A percentile compares a stretch with the other conserved stretches of the same genome.
These are phyloP conservation scores for Pseudopithomyces maydicus DNA, from an alignment of 2,329 filamentous ascomycete species.

Conservation along the genomic window DNA sequence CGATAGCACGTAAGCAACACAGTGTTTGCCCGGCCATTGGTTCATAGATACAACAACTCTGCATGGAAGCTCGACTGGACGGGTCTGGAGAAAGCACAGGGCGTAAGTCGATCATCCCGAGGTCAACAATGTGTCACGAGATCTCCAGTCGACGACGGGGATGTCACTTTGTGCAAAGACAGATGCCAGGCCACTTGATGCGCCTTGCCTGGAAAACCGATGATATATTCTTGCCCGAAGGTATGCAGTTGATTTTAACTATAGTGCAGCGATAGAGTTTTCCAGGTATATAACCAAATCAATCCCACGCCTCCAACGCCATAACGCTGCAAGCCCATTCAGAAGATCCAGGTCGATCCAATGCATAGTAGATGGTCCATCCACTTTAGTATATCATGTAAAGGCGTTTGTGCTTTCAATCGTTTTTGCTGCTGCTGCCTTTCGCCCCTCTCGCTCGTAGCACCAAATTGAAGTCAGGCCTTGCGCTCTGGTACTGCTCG, in stretches of 20 bases:
- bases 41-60: background rate
- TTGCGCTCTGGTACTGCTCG: conserved; percentile 39
- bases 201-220: background rate
- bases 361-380: conserved; percentile 5
- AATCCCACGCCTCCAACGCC: conserved; percentile 3
- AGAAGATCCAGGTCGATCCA: conserved; percentile 1
- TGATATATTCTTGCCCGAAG: background rate
- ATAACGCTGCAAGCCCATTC: conserved; percentile 15
- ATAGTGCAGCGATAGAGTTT: conserved; percentile 1
- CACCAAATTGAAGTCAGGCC: conserved; percentile 35
- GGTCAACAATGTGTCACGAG: background rate
- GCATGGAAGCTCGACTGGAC: background rate
- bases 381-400: background rate
- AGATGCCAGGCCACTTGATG: background rate
- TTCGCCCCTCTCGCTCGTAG: conserved; percentile 34
- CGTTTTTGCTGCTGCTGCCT: conserved; percentile 31
- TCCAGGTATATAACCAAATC: conserved; percentile 11
- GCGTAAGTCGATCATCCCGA: background rate
- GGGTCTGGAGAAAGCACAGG: conserved; percentile 3
- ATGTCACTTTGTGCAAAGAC: background rate
- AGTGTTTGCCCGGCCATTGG: conserved; percentile 3
- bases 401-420: conserved; percentile 23
- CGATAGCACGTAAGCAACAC: background rate
- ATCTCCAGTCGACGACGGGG: background rate
- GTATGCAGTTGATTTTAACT: background rate